These are phyloP conservation scores for Populus deltoides DNA, from an alignment of 345 rosid species.

Conservation along the genomic window DNA sequence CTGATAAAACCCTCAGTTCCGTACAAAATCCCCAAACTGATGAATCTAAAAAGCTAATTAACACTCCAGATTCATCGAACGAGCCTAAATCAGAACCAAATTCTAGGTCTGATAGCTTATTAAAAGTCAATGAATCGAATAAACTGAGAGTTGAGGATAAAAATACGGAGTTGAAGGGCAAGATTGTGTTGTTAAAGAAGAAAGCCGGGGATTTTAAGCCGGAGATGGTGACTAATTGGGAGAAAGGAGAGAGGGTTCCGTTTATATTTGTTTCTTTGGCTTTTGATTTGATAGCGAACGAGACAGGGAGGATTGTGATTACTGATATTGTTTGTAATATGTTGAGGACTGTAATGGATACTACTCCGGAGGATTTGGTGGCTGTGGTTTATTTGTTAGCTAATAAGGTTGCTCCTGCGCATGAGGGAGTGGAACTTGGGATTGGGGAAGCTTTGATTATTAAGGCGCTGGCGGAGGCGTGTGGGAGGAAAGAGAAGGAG, in stretches of 20 bases:
- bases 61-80: slow-evolving; percentile 24
- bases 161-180: slow-evolving; percentile 50
- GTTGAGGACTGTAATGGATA: slow-evolving; percentile 77
- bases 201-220: slow-evolving; percentile 65
- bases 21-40: background rate
- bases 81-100: background rate
- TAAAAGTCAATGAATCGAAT: slow-evolving; percentile 27
- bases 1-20: background rate
- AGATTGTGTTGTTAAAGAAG: slow-evolving; percentile 58
- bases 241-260: slow-evolving; percentile 72
- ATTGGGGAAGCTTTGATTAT: slow-evolving; percentile 77
- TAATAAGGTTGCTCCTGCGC: slow-evolving; percentile 79
- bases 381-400: slow-evolving; percentile 69
- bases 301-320: slow-evolving; percentile 70
- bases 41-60: background rate
- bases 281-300: slow-evolving; percentile 66
- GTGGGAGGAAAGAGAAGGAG: slow-evolving; percentile 71
- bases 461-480: slow-evolving; percentile 82
- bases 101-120: background rate
- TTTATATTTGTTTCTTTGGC: slow-evolving; percentile 66
- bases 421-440: slow-evolving; percentile 89
- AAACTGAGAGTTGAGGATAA: slow-evolving; percentile 26
- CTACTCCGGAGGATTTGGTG: slow-evolving; percentile 73
- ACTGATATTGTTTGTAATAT: slow-evolving; percentile 83
- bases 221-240: slow-evolving; percentile 55